Evolutionary conservation across 176 grass and related monocot genomes (phyloP), one percentile per base, ranked within the genome.

Genomic region (Bothriochloa decipiens): DNA sequence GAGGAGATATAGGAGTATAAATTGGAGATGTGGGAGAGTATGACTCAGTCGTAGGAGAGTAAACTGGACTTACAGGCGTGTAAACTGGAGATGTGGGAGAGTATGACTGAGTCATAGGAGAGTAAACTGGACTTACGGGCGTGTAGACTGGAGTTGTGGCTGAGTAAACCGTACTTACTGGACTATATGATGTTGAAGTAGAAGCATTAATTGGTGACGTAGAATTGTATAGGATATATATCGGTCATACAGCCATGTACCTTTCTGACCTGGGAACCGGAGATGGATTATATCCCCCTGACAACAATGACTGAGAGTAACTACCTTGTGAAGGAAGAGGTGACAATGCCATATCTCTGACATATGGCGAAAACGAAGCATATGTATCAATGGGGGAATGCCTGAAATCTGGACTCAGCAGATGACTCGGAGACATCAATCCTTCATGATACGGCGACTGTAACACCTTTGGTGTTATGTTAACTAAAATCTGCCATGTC

Each of bases 321-420:
- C 86, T 90, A 11, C 85, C 92, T 45, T 91, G 88, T 66, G 95
- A 92, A 29, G 88, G 86, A 20, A 84, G n/a, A 3, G 95, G 92
- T n/a, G 95, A 95, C 66, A 91, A 98, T 1, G 87, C 73, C 92
- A 95, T 98, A 37, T 81, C 85, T 25, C 85, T 83, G 78, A 93
- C 92, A 88, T 98, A 98, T 37, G 96, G 95, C 8, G 95, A 98
- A 79, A 98, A 98, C 36, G 82, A 88, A 74, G 89, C 95, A 88
- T 92, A 86, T 43, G 82, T 80, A 17, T 68, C 47, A 81, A 95
- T 95, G 3, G 92, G 95, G 4, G 95, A 97, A 72, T 92, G 77
- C 18, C 91, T 91, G 53, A 91, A 73, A 82, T 98, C 93, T 70
- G 92, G 92, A 85, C 95, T 98, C 64, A 95, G n/a, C 63, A 98